phyloP scores from a whole-genome alignment of 768 basidiomycete species.

The Lactarius sp. region DNA sequence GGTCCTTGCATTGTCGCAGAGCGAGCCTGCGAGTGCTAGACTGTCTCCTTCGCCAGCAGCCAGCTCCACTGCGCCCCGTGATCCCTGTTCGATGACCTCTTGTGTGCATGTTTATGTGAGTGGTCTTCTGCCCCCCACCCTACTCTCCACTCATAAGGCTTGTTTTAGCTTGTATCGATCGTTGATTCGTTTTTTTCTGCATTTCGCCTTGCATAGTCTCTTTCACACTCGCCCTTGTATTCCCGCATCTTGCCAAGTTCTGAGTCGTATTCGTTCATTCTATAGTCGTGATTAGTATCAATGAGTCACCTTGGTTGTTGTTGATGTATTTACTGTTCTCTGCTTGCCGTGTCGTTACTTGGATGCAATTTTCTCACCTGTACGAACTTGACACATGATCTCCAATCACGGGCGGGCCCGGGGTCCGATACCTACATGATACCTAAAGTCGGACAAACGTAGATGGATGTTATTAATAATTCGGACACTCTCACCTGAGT shows the following conservation, averaged over 20 bases:
- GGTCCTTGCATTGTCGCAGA: slow-evolving; percentile 62
- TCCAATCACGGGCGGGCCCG: no score
- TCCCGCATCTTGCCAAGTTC: not conserved
- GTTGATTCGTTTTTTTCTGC: not conserved
- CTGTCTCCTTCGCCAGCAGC: slow-evolving; percentile 10
- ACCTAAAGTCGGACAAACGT: no score
- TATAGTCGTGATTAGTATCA: slow-evolving; percentile 4
- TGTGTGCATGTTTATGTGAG: slow-evolving; percentile 13
- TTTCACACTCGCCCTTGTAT: not conserved
- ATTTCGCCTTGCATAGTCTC: slow-evolving; percentile 1
- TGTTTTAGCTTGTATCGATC: slow-evolving; percentile 8
- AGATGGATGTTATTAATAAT: no score
- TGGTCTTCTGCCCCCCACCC: not conserved
- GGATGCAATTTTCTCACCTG: not conserved
- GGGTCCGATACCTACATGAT: not conserved
- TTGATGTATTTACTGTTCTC: slow-evolving; percentile 13
- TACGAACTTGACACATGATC: not conserved
- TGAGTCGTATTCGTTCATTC: slow-evolving; percentile 2
- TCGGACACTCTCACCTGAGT: not conserved
- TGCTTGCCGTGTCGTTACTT: not conserved
- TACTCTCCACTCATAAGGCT: not conserved
- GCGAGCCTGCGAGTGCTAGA: slow-evolving; percentile 38
- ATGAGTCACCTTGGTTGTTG: slow-evolving; percentile 6
- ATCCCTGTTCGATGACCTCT: slow-evolving; percentile 15
- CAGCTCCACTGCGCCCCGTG: slow-evolving; percentile 4